Percentiles rank a stretch among this genome's conserved stretches.
These are phyloP conservation scores for Trichophyton verrucosum DNA, from an alignment of 2,329 filamentous ascomycete species.

Conservation along the genomic window DNA sequence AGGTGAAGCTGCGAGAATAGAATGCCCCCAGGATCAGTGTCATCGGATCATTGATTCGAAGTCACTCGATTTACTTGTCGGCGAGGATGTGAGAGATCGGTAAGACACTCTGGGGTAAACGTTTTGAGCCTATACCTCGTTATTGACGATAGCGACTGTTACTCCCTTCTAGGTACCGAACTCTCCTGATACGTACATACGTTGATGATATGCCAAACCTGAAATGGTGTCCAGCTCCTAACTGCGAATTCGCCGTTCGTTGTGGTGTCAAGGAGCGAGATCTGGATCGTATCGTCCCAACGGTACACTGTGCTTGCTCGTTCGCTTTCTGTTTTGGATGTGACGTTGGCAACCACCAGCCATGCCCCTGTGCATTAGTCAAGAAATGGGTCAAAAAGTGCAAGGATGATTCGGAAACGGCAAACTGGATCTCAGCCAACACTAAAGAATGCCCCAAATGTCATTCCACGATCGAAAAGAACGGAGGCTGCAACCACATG, in stretches of 20 bases:
- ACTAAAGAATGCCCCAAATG: constrained; percentile 97
- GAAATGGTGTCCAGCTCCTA: constrained; percentile 97
- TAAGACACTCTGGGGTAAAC: constrained; percentile 21
- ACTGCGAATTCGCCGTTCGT: constrained; percentile 86
- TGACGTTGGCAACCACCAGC: constrained; percentile 78
- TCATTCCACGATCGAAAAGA: constrained; percentile 96
- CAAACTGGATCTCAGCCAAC: constrained; percentile 98
- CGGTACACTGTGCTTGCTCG: constrained; percentile 72
- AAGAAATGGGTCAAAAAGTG: constrained; percentile 98
- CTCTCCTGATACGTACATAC: constrained; percentile 81
- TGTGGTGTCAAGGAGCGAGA: constrained; percentile 82
- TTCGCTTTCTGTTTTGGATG: constrained; percentile 94
- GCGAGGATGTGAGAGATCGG: constrained; percentile 44
- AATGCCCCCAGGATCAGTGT: constrained; percentile 81
- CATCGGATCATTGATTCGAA: constrained; percentile 82
- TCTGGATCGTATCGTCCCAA: constrained; percentile 71
- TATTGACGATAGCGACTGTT: constrained; percentile 11
- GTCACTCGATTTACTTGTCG: constrained; percentile 65
- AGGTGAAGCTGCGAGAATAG: constrained; percentile 86
- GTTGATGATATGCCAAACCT: constrained; percentile 93
- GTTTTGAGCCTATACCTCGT: not conserved
- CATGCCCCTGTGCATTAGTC: constrained; percentile 78
- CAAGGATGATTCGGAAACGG: constrained; percentile 93
- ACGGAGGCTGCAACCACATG: constrained; percentile 96
- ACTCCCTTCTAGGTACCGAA: constrained; percentile 53